phyloP scores from a whole-genome alignment of 2,329 filamentous ascomycete species.

The Helicocarpus griseus region DNA sequence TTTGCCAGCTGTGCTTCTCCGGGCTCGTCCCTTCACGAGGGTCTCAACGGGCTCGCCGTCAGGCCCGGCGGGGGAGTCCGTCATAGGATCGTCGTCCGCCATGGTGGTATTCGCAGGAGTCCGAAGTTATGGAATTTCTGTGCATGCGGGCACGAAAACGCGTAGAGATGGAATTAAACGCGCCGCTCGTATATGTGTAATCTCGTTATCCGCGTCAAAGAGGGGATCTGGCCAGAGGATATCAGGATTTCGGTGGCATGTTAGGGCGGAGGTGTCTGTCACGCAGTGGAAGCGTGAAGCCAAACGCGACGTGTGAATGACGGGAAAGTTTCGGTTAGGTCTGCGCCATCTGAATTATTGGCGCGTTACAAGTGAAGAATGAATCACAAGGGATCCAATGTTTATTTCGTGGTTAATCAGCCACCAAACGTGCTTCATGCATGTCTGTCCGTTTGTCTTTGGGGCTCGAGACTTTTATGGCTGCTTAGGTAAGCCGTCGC shows the following conservation, averaged over 20 bases:
- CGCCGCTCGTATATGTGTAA: no score
- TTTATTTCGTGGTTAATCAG: background rate
- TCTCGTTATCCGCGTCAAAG: background rate
- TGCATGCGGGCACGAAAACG: background rate
- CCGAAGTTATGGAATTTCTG: no score
- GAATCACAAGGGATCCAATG: background rate
- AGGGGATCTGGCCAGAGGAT: background rate
- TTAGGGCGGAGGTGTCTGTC: background rate
- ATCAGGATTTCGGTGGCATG: background rate
- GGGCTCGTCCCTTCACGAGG: slow-evolving; percentile 63
- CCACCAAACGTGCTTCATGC: background rate
- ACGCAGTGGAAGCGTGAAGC: background rate
- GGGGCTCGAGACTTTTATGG: background rate
- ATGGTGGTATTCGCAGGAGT: background rate
- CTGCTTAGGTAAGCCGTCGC: background rate
- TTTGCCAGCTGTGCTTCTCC: slow-evolving; percentile 73
- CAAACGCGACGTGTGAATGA: background rate
- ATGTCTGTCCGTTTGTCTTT: background rate
- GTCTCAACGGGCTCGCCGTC: slow-evolving; percentile 29
- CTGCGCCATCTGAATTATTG: background rate
- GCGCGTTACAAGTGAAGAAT: background rate
- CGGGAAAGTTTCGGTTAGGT: background rate
- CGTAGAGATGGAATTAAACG: background rate
- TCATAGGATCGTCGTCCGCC: background rate
- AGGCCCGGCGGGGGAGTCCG: background rate